Evolutionary conservation across 202 grass and related monocot species (phyloP).

Genomic region (Cymbopogon flexuosus): DNA sequence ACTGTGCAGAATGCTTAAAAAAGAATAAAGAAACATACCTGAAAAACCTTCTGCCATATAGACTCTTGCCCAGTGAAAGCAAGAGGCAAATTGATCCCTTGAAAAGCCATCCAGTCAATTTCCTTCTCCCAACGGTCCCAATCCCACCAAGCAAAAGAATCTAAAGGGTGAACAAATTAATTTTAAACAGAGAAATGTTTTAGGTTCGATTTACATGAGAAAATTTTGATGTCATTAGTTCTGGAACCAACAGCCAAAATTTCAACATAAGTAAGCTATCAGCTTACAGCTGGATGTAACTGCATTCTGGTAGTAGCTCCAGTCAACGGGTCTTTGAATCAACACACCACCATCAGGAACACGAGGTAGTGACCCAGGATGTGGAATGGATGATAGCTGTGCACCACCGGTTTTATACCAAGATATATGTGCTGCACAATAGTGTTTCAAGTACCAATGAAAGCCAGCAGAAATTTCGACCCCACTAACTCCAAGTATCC

Average conservation of each 20-base stretch:
- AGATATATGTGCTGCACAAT: conserved; percentile 72
- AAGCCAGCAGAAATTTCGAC: conserved; percentile 85
- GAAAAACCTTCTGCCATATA: conserved; percentile 88
- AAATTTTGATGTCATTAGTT: background rate
- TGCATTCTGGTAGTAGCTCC: conserved; percentile 97
- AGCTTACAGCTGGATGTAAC: conserved; percentile 94
- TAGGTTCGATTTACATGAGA: background rate
- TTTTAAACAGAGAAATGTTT: background rate
- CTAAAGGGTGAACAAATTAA: conserved; percentile 33
- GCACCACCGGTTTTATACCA: conserved; percentile 87
- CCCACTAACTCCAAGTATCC: conserved; percentile 66
- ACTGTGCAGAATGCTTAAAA: background rate
- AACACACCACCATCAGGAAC: conserved; percentile 59
- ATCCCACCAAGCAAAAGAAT: conserved; percentile 95
- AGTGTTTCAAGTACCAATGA: conserved; percentile 93
- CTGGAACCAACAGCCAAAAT: conserved; percentile 15
- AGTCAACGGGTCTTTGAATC: conserved; percentile 67
- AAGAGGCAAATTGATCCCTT: conserved; percentile 93
- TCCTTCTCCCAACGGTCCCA: conserved; percentile 93
- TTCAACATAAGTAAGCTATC: conserved; percentile 7
- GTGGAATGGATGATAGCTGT: conserved; percentile 68
- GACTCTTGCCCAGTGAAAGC: conserved; percentile 91
- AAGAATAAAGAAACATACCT: conserved; percentile 31
- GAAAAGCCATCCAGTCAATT: conserved; percentile 99
- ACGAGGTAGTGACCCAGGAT: conserved; percentile 65